A percentile compares a stretch with the other conserved stretches of the same genome.
phyloP scores from a whole-genome alignment of 805 yeast genomes.

The Lipomyces chichibuensis region DNA sequence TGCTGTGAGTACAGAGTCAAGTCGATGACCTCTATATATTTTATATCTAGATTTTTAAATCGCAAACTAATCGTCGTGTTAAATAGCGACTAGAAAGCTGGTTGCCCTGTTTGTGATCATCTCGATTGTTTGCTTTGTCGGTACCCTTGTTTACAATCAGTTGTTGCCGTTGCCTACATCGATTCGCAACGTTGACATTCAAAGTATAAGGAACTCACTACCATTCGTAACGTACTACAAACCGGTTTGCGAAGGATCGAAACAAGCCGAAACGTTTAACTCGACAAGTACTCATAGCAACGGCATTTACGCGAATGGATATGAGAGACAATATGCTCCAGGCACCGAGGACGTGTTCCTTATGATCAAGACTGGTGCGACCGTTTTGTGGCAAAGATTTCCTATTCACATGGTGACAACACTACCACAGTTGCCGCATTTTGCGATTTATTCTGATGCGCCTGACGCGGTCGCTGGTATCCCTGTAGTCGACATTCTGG shows the following conservation, averaged over 20 bases:
- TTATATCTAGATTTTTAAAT: no score
- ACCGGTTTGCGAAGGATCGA: neutral
- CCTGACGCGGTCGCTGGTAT: slow-evolving; percentile 42
- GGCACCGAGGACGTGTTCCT: slow-evolving; percentile 40
- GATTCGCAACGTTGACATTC: neutral
- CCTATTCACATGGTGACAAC: slow-evolving; percentile 46
- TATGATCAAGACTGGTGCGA: slow-evolving; percentile 46
- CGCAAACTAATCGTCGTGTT: neutral
- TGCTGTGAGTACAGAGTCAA: neutral
- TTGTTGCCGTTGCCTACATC: neutral
- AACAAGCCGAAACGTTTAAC: neutral
- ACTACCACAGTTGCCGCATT: slow-evolving; percentile 42
- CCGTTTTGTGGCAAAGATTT: slow-evolving; percentile 44
- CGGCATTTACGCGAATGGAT: slow-evolving; percentile 16
- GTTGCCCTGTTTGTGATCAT: neutral
- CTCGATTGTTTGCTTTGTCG: neutral
- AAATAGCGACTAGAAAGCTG: neutral
- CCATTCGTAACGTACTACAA: neutral
- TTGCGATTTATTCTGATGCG: slow-evolving; percentile 45
- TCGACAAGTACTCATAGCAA: slow-evolving; percentile 7
- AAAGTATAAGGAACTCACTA: neutral
- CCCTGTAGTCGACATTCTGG: slow-evolving; percentile 43
- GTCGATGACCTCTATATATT: neutral
- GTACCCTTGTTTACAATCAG: neutral
- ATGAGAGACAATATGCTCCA: slow-evolving; percentile 6